A percentile compares a stretch with the other conserved stretches of the same genome.
Evolutionary conservation across 305 asterid genomes (phyloP).

Genomic region (Petunia hybrid): DNA sequence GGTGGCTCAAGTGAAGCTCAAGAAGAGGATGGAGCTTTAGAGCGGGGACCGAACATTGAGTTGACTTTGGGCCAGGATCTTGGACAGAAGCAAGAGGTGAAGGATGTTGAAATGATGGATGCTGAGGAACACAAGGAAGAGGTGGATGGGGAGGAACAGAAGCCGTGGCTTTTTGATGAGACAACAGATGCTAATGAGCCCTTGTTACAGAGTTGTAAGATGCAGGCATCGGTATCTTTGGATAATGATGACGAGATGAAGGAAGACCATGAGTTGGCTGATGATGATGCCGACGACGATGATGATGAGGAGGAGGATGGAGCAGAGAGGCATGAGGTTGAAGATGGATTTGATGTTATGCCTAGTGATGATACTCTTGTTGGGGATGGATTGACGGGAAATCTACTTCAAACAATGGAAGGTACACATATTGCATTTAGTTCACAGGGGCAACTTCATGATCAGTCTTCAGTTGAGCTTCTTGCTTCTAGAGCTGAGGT

Average conservation of each 20-base stretch:
- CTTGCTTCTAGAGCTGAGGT: slow-evolving; percentile 45
- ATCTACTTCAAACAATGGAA: slow-evolving; percentile 65
- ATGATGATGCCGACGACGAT: slow-evolving; percentile 25
- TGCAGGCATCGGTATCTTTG: slow-evolving; percentile 31
- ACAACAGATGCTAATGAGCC: slow-evolving; percentile 45
- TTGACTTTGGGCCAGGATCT: slow-evolving; percentile 71
- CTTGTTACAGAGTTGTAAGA: slow-evolving; percentile 53
- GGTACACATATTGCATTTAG: slow-evolving; percentile 50
- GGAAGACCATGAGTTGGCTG: slow-evolving; percentile 29
- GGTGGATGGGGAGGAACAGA: slow-evolving; percentile 33
- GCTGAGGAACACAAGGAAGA: slow-evolving; percentile 37
- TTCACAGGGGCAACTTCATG: slow-evolving; percentile 58
- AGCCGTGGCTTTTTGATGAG: slow-evolving; percentile 56
- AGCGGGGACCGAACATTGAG: slow-evolving; percentile 58
- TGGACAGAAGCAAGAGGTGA: slow-evolving; percentile 47
- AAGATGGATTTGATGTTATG: slow-evolving; percentile 49
- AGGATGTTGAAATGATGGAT: slow-evolving; percentile 47
- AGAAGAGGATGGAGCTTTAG: slow-evolving; percentile 30
- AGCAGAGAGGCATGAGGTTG: slow-evolving; percentile 44
- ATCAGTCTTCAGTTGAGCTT: slow-evolving; percentile 50
- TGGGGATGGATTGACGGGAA: slow-evolving; percentile 65
- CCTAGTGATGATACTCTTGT: slow-evolving; percentile 50
- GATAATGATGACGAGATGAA: slow-evolving; percentile 39
- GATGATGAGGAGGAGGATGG: slow-evolving; percentile 43
- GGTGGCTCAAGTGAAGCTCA: slow-evolving; percentile 34